Evolutionary conservation across 2,329 filamentous ascomycete genomes (phyloP).

Genomic region (Fusarium verticillioides): DNA sequence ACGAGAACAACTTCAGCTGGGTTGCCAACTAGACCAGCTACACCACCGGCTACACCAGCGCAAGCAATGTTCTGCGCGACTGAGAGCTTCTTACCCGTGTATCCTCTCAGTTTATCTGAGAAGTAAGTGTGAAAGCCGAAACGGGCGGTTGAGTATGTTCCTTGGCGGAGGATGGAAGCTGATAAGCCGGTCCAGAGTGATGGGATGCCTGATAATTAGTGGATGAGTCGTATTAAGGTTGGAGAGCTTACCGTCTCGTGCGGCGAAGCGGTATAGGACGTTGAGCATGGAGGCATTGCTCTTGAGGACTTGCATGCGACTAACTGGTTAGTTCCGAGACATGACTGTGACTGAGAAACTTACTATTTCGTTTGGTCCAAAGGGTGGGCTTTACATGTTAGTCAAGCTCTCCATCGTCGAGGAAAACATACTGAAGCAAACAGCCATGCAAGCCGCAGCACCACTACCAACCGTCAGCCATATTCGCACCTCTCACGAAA

Average conservation of each 20-base stretch:
- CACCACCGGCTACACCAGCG: slow-evolving; percentile 54
- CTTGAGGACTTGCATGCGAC: slow-evolving; percentile 58
- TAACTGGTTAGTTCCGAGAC: slow-evolving; percentile 15
- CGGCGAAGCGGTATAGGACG: slow-evolving; percentile 52
- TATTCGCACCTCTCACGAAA: fast-evolving
- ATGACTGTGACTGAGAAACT: neutral
- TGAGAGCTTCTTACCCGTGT: slow-evolving; percentile 48
- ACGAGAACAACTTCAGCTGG: slow-evolving; percentile 58
- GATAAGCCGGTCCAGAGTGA: slow-evolving; percentile 58
- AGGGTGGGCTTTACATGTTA: slow-evolving; percentile 52
- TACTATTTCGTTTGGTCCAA: slow-evolving; percentile 59
- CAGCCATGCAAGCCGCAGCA: slow-evolving; percentile 57
- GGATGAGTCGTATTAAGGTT: fast-evolving
- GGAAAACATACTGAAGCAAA: slow-evolving; percentile 56
- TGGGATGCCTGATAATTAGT: slow-evolving; percentile 48
- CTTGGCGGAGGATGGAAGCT: slow-evolving; percentile 57
- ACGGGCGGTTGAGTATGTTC: slow-evolving; percentile 57
- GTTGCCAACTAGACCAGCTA: slow-evolving; percentile 58
- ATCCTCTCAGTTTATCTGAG: slow-evolving; percentile 43
- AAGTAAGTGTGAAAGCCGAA: slow-evolving; percentile 56
- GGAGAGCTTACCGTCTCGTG: slow-evolving; percentile 50
- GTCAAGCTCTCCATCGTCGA: neutral
- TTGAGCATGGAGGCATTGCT: slow-evolving; percentile 54
- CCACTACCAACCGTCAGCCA: slow-evolving; percentile 46
- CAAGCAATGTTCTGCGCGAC: slow-evolving; percentile 51